Percentiles rank a stretch among this genome's conserved stretches.
Conservation (phyloP, 768 basidiomycete genomes). For the Amanita polypyramis region DNA sequence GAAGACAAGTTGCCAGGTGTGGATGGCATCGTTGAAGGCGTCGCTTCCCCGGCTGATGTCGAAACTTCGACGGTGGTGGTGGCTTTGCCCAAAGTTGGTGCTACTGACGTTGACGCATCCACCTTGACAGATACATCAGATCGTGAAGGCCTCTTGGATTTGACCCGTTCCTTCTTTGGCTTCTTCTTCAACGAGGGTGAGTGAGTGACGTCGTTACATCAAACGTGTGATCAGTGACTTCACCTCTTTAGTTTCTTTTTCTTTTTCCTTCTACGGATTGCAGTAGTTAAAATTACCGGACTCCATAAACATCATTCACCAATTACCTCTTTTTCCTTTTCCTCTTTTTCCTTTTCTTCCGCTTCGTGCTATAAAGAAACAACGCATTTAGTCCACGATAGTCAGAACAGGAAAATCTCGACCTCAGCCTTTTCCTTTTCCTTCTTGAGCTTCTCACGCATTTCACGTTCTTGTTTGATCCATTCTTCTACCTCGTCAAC, state of each 20-base stretch:
- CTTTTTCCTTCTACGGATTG: constrained; percentile 10
- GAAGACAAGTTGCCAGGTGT: constrained; percentile 28
- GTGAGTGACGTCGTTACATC: neutral
- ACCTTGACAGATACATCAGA: constrained; percentile 28
- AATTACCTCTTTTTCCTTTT: constrained; percentile 37
- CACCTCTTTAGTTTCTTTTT: constrained; percentile 34
- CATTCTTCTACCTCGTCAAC: constrained; percentile 74
- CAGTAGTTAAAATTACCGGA: neutral
- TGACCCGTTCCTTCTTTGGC: constrained; percentile 41
- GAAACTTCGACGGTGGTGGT: constrained; percentile 16
- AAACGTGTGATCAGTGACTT: constrained; percentile 8
- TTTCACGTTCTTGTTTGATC: constrained; percentile 75
- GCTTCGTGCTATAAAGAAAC: constrained; percentile 51
- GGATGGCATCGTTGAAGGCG: neutral
- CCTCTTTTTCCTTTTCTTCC: constrained; percentile 71
- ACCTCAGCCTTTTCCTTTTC: constrained; percentile 70
- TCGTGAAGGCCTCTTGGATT: constrained; percentile 37
- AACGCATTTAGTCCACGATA: constrained; percentile 8
- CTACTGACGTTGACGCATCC: constrained; percentile 23
- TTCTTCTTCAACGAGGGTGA: constrained; percentile 27
- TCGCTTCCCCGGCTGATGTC: constrained; percentile 15
- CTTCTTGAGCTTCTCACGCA: constrained; percentile 74
- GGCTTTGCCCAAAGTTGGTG: constrained; percentile 18
- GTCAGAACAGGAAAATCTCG: constrained; percentile 11
- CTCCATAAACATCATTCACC: constrained; percentile 1